phyloP scores from a whole-genome alignment of 2,329 filamentous ascomycete genomes.

The Claviceps sorghi region DNA sequence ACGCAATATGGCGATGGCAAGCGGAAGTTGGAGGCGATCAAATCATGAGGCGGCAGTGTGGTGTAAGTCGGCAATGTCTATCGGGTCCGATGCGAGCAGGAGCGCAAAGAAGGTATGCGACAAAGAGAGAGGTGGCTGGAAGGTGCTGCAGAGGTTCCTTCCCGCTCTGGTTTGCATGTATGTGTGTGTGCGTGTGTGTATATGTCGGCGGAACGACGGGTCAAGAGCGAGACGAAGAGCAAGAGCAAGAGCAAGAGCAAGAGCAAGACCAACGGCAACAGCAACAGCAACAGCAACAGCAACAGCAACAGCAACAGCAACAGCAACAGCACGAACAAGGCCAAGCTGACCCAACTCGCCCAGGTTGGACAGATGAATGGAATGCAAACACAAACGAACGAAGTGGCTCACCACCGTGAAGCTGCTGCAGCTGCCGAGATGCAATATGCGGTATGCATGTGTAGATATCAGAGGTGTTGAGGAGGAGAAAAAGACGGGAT shows the following conservation, averaged over 20 bases:
- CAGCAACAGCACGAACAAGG: neutral
- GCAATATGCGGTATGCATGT: too few relatives aligned
- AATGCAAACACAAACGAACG: too few relatives aligned
- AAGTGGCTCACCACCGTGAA: too few relatives aligned
- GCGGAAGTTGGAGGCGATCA: neutral
- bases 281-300: too few relatives aligned
- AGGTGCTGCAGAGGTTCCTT: constrained; percentile 1
- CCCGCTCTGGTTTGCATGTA: neutral
- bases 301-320: neutral
- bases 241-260: neutral
- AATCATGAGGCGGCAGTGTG: constrained; percentile 1
- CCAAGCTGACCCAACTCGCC: too few relatives aligned
- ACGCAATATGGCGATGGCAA: neutral
- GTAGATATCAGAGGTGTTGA: too few relatives aligned
- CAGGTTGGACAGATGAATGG: too few relatives aligned
- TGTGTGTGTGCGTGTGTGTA: too few relatives aligned
- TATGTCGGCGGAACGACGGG: constrained; percentile 2
- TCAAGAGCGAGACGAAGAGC: too few relatives aligned
- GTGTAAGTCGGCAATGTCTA: constrained; percentile 6
- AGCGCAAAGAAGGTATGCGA: neutral
- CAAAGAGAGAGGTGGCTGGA: neutral
- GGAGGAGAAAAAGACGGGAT: too few relatives aligned
- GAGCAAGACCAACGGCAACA: neutral
- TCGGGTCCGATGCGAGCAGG: too few relatives aligned
- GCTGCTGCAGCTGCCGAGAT: too few relatives aligned